A percentile compares a stretch with the other conserved stretches of the same genome.
Conservation (phyloP, 768 basidiomycete species). For the Mycena polygramma region DNA sequence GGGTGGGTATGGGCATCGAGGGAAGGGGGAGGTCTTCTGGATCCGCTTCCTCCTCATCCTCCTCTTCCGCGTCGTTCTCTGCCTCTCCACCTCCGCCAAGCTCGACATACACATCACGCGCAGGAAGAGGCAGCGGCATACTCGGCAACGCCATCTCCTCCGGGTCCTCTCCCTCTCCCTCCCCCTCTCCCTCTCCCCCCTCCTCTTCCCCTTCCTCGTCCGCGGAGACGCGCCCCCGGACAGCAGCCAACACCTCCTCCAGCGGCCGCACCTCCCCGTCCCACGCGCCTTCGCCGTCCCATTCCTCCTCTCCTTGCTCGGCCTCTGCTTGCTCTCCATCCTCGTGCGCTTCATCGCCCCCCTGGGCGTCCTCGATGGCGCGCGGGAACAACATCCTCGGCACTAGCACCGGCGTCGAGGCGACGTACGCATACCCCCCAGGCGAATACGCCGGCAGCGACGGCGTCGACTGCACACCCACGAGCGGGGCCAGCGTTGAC, state of each 20-base stretch:
- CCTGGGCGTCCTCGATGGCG: too few relatives aligned
- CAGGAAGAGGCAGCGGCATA: too few relatives aligned
- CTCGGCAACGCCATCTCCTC: conserved; percentile 29
- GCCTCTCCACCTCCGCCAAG: too few relatives aligned
- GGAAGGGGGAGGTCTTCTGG: not conserved
- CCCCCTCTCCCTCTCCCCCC: too few relatives aligned
- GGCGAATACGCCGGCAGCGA: too few relatives aligned
- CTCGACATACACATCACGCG: too few relatives aligned
- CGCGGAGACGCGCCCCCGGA: not conserved
- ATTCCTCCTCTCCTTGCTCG: not conserved
- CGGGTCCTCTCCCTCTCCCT: conserved; percentile 29
- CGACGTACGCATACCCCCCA: not conserved
- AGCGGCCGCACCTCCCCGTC: not conserved
- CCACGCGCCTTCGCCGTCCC: not conserved
- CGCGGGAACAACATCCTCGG: too few relatives aligned
- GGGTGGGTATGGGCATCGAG: not conserved
- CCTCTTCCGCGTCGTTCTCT: not conserved
- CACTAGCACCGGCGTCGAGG: too few relatives aligned
- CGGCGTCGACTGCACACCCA: too few relatives aligned
- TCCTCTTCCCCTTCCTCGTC: not conserved
- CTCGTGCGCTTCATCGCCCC: too few relatives aligned
- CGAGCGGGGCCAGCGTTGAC: too few relatives aligned
- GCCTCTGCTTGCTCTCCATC: not conserved
- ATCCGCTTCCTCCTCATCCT: not conserved
- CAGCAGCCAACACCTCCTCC: not conserved